Evolutionary conservation across 176 grass and related monocot genomes (phyloP).

Genomic region (Oryza glaberrima): DNA sequence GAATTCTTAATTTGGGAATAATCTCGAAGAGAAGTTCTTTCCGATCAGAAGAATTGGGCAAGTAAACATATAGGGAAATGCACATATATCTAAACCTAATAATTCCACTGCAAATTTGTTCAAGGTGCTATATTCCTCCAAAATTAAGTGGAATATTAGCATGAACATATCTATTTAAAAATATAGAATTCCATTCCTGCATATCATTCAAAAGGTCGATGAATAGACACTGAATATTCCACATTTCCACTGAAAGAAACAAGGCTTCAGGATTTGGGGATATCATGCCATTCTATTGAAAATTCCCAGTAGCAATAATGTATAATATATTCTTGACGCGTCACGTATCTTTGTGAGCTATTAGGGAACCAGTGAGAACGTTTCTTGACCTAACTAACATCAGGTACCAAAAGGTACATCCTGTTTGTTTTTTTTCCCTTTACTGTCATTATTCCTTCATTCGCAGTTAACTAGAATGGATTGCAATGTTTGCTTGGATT

Average conservation of each 20-base stretch:
- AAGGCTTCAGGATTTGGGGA: neutral
- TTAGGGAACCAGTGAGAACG: neutral
- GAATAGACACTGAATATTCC: slow-evolving; percentile 7
- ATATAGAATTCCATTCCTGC: neutral
- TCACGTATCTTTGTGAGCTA: neutral
- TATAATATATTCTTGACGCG: slow-evolving; percentile 24
- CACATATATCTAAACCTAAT: neutral
- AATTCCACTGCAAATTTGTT: neutral
- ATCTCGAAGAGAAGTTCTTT: neutral
- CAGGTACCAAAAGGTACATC: neutral
- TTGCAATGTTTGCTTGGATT: no score
- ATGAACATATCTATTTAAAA: neutral
- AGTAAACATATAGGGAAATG: neutral
- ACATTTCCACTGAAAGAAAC: slow-evolving; percentile 12
- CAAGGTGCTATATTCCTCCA: neutral
- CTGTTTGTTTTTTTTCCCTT: neutral
- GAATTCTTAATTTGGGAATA: neutral
- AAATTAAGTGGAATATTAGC: neutral
- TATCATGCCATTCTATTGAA: neutral
- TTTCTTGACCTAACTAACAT: neutral
- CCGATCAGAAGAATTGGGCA: neutral
- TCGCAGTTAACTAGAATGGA: neutral
- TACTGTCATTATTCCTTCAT: neutral
- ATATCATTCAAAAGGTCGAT: neutral
- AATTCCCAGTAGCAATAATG: neutral